Conservation (phyloP, 768 basidiomycete genomes). For the Sistotremastrum suecicum region DNA sequence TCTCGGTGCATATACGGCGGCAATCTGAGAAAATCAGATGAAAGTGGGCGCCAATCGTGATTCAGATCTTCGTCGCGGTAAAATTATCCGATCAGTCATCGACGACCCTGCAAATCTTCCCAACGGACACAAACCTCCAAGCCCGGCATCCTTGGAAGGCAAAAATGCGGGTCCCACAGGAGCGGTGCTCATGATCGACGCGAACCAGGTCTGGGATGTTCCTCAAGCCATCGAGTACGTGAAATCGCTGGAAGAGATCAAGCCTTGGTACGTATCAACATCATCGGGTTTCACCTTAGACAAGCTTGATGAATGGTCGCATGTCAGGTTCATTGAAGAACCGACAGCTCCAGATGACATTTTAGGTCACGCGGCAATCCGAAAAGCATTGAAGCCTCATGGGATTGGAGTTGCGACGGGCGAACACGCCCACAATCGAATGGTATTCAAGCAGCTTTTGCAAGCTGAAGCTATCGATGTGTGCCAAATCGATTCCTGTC, state of each 20-base stretch:
- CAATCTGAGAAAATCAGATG: conserved; percentile 29
- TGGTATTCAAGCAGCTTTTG: conserved; percentile 91
- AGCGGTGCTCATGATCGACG: conserved; percentile 91
- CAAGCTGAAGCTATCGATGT: conserved; percentile 91
- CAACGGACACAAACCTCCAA: conserved; percentile 35
- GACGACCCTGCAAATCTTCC: conserved; percentile 83
- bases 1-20: background rate
- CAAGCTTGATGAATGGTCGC: background rate
- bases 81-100: conserved; percentile 86
- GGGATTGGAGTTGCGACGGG: conserved; percentile 89
- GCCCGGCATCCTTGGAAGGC: conserved; percentile 51
- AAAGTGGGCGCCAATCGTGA: conserved; percentile 83
- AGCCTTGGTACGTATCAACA: conserved; percentile 54
- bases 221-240: conserved; percentile 87
- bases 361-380: conserved; percentile 69
- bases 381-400: conserved; percentile 60
- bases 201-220: conserved; percentile 96
- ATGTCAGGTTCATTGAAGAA: conserved; percentile 77
- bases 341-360: conserved; percentile 89
- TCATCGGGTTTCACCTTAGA: background rate
- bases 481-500: conserved; percentile 88
- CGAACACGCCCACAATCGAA: conserved; percentile 88
- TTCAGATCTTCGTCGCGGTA: conserved; percentile 76
- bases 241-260: conserved; percentile 58
- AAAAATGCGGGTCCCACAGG: conserved; percentile 96